Evolutionary conservation across 2,329 filamentous ascomycete species (phyloP).

Genomic region (Monilinia fructicola): DNA sequence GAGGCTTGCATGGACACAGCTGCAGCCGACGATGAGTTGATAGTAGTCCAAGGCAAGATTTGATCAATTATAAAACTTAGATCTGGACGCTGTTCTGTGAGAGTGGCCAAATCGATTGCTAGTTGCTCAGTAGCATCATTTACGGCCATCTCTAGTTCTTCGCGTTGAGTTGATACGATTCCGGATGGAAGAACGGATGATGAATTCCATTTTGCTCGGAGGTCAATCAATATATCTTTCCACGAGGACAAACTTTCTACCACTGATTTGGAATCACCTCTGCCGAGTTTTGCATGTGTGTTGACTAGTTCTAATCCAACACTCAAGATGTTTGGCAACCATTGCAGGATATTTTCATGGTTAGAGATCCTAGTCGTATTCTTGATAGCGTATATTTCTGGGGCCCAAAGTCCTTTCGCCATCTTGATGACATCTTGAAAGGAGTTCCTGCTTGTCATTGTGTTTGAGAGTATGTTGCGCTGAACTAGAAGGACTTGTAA

Average conservation of each 20-base stretch:
- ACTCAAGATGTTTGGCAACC: conserved; percentile 68
- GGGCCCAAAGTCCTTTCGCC: conserved; percentile 45
- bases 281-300: conserved; percentile 65
- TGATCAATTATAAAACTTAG: conserved; percentile 66
- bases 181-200: conserved; percentile 52
- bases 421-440: conserved; percentile 34
- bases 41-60: conserved; percentile 61
- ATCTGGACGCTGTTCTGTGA: conserved; percentile 52
- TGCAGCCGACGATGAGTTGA: conserved; percentile 29
- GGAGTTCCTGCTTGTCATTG: conserved; percentile 24
- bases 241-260: conserved; percentile 51
- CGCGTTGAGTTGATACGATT: conserved; percentile 47
- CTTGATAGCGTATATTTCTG: conserved; percentile 36
- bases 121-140: conserved; percentile 28
- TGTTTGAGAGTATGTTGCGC: conserved; percentile 44
- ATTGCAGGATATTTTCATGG: conserved; percentile 46
- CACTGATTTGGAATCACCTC: conserved; percentile 48
- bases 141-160: conserved; percentile 30
- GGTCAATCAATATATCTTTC: conserved; percentile 49
- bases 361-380: conserved; percentile 22
- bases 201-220: conserved; percentile 46
- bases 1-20: conserved; percentile 21
- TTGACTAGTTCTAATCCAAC: conserved; percentile 62
- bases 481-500: conserved; percentile 65
- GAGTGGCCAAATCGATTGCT: conserved; percentile 43